These are phyloP conservation scores for Agrocybe pediades DNA, from an alignment of 768 basidiomycete species.

Conservation along the genomic window DNA sequence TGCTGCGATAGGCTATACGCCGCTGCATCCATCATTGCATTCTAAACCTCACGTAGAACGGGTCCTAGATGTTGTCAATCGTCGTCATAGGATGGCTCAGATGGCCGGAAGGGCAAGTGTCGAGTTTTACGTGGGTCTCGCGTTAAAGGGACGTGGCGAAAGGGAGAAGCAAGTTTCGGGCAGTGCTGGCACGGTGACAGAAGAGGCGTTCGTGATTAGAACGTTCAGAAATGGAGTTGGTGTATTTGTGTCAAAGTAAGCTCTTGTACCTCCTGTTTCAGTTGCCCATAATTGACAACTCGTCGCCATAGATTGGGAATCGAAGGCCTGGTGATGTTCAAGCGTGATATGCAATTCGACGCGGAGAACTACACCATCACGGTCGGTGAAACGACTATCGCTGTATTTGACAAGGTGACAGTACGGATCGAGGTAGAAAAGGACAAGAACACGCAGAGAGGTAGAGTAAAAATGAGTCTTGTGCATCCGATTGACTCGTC, in stretches of 20 bases:
- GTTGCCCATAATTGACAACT: background rate
- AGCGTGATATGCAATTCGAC: conserved; percentile 86
- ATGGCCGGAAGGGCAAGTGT: conserved; percentile 97
- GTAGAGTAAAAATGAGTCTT: conserved; percentile 84
- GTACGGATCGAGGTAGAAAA: conserved; percentile 94
- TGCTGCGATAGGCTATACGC: conserved; percentile 81
- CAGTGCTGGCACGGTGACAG: conserved; percentile 45
- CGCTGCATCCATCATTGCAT: conserved; percentile 87
- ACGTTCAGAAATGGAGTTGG: conserved; percentile 93
- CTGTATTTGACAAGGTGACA: conserved; percentile 91
- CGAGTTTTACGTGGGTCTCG: conserved; percentile 96
- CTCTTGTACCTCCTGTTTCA: background rate
- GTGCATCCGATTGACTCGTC: conserved; percentile 64
- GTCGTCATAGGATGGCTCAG: conserved; percentile 93
- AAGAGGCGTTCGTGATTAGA: conserved; percentile 92
- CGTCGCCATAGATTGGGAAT: conserved; percentile 71
- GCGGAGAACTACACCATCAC: conserved; percentile 87
- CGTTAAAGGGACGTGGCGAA: conserved; percentile 71
- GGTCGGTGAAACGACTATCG: conserved; percentile 63
- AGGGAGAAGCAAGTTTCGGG: conserved; percentile 31
- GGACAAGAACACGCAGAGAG: conserved; percentile 91
- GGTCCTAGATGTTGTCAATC: conserved; percentile 83
- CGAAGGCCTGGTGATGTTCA: conserved; percentile 94
- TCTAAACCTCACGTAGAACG: conserved; percentile 88
- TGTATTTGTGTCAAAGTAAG: conserved; percentile 95